phyloP scores from a whole-genome alignment of 2,329 filamentous ascomycete species.

The Aureobasidium zeae region DNA sequence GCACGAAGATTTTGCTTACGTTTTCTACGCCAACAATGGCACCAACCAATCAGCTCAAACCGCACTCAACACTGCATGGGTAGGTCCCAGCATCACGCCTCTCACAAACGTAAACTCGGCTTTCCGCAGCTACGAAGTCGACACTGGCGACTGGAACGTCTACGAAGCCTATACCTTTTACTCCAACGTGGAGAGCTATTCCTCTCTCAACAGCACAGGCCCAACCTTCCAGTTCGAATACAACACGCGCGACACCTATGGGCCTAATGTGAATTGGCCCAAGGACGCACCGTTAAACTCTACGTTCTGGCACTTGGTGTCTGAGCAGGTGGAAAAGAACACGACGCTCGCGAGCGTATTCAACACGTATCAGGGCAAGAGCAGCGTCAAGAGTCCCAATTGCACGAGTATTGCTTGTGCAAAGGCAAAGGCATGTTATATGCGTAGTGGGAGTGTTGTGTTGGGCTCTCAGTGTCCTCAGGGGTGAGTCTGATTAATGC shows the following conservation, averaged over 20 bases:
- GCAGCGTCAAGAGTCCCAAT: constrained; percentile 41
- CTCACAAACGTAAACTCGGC: constrained; percentile 47
- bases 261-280: constrained; percentile 37
- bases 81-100: constrained; percentile 44
- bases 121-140: constrained; percentile 47
- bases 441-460: constrained; percentile 46
- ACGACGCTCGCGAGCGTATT: constrained; percentile 40
- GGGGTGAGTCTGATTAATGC: constrained; percentile 29
- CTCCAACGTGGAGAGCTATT: constrained; percentile 41
- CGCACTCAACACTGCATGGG: constrained; percentile 44
- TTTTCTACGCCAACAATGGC: constrained; percentile 47
- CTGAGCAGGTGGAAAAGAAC: constrained; percentile 48
- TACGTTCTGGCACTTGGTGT: constrained; percentile 51
- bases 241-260: constrained; percentile 43
- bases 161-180: constrained; percentile 47
- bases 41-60: constrained; percentile 33
- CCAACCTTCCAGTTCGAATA: constrained; percentile 44
- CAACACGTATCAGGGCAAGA: constrained; percentile 46
- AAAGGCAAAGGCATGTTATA: constrained; percentile 50
- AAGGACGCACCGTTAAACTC: constrained; percentile 45
- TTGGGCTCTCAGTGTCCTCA: constrained; percentile 45
- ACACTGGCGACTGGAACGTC: constrained; percentile 45
- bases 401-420: constrained; percentile 45
- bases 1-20: constrained; percentile 46
- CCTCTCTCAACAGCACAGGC: constrained; percentile 32